phyloP scores from a whole-genome alignment of 345 rosid genomes.

The Hirschfeldia incana region DNA sequence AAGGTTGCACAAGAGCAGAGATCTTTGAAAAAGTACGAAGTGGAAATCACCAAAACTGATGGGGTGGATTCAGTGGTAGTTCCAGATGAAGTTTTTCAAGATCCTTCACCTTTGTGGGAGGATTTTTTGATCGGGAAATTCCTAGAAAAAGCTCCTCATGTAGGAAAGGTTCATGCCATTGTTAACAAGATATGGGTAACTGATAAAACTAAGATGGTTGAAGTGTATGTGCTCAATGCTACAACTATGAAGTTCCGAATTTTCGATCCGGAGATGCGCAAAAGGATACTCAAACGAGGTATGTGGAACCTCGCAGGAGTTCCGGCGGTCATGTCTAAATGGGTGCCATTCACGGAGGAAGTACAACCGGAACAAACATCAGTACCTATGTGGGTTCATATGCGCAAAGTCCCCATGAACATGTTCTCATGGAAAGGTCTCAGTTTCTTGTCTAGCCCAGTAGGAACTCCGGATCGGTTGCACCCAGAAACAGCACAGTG shows the following conservation, averaged over 20 bases:
- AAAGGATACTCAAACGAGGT: neutral
- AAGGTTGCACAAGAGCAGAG: neutral
- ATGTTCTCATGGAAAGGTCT: neutral
- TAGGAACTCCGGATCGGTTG: neutral
- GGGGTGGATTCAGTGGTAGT: neutral
- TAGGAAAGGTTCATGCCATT: neutral
- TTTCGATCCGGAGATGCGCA: neutral
- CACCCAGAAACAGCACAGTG: neutral
- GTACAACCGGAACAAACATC: neutral
- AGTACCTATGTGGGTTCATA: neutral
- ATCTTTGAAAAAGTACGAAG: neutral
- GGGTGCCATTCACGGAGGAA: neutral
- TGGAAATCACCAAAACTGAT: neutral
- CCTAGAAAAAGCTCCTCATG: neutral
- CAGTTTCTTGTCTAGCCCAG: neutral
- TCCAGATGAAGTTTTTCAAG: neutral
- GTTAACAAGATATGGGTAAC: neutral
- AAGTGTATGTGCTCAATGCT: neutral
- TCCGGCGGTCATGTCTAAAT: neutral
- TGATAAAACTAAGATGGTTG: neutral
- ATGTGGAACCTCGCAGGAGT: neutral
- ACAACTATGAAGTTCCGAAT: neutral
- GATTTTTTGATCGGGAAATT: neutral
- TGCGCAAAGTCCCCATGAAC: neutral
- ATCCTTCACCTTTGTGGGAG: neutral